Evolutionary conservation across 345 rosid genomes (phyloP), one percentile per base, ranked within the genome.

Genomic region (Citrus hindsii): DNA sequence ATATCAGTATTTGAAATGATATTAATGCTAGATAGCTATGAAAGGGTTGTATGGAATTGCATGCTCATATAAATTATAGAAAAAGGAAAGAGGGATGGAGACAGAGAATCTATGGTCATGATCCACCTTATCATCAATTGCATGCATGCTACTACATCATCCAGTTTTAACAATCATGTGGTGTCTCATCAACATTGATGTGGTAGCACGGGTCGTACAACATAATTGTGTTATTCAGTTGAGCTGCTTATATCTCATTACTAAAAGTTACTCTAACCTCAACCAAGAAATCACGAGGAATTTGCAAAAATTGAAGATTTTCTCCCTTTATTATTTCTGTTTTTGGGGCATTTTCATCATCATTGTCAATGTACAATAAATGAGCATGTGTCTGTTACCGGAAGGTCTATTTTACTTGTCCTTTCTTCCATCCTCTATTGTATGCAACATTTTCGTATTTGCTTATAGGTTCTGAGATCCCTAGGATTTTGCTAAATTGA

Each of bases 401-500:
- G 7, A 19, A 21, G 25, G 1, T n/a, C 4, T 62, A 62, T 27
- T 42, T 1, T 75, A 16, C 38, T 48, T 18, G 32, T 63, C 51
- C 16, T 42, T 10, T 55, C 28, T 55, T 67, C 66, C 55, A 4
- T 28, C 7, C 4, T 21, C 48, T 66, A 46, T 77, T 22, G 14
- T n/a, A 40, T 32, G 16, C 70, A 21, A 5, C 7, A 10, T 5
- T 76, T 58, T 51, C 4, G 37, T 55, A 22, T 76, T 51, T 75
- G n/a, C 37, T 22, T 32, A 46, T 32, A 56, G 38, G 51, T 56
- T 58, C 21, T 9, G 30, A 33, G 18, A 51, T 76, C 35, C 40
- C 65, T 51, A 74, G 24, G 65, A 25, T 4, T 76, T 27, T 65
- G 73, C 76, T 53, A 69, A 79, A 65, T 22, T 18, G 38, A 22